A percentile compares a stretch with the other conserved stretches of the same genome.
These are phyloP conservation scores for Pseudogymnoascus sp. DNA, from an alignment of 2,329 filamentous ascomycete species.

Conservation along the genomic window DNA sequence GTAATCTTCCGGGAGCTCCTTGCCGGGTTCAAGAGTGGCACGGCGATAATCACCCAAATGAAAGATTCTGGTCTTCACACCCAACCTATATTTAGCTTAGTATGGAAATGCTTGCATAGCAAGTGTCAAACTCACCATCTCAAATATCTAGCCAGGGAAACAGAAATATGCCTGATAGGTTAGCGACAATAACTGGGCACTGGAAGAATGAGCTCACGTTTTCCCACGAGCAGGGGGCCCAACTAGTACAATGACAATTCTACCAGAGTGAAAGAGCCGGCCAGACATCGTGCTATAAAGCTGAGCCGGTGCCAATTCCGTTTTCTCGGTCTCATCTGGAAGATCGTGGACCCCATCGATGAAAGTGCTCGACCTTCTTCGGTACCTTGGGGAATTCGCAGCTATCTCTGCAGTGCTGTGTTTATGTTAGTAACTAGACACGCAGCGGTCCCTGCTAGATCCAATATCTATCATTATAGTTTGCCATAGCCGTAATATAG, in stretches of 20 bases:
- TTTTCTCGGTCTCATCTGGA: conserved; percentile 56
- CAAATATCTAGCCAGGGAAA: conserved; percentile 88
- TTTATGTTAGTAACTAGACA: background rate
- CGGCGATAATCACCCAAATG: conserved; percentile 94
- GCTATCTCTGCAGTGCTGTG: conserved; percentile 81
- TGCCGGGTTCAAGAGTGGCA: conserved; percentile 76
- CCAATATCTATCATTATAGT: background rate
- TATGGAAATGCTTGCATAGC: background rate
- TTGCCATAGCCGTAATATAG: background rate
- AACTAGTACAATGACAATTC: conserved; percentile 96
- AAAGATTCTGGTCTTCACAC: conserved; percentile 96
- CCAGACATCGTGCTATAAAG: conserved; percentile 98
- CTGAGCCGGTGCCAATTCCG: conserved; percentile 85
- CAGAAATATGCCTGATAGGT: conserved; percentile 71
- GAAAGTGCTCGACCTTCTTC: conserved; percentile 89
- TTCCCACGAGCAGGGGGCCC: conserved; percentile 92
- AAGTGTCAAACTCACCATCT: conserved; percentile 56
- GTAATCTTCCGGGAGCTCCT: conserved; percentile 89
- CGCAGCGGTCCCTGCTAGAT: background rate
- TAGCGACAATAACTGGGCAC: background rate
- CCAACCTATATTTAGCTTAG: conserved; percentile 52
- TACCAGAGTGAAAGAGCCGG: conserved; percentile 89
- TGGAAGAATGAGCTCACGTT: conserved; percentile 52
- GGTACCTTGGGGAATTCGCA: conserved; percentile 81
- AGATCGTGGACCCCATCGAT: conserved; percentile 97